Base-by-base conservation (phyloP, 208 protist species). In the Wallacemonas sp. region DNA sequence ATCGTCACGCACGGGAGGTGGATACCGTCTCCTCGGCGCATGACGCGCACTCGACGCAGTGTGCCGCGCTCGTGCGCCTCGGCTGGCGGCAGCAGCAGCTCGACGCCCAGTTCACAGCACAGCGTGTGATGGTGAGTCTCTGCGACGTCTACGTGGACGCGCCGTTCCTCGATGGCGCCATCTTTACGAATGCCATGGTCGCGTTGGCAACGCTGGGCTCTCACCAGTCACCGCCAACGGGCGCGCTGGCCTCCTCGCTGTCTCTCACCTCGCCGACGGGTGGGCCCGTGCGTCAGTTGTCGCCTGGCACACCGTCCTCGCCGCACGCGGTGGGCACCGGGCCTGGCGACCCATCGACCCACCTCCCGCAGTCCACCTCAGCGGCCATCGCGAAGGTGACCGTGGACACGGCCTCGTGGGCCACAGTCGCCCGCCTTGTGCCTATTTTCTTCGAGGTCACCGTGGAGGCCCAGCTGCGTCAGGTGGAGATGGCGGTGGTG, bases 91-190 rank as follows among this genome's bases (percentile, higher is more conserved):
- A 19, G 21, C 34, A 68, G 37, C 60, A 61, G 13, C 46, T 66
- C 9, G 73, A 73, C 17, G 59, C 67, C 26, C 34, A 29, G 4
- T 60, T 70, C 63, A 38, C 89, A 19, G 42, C 37, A 1, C 68
- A 63, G 32, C 86, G 82, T 17, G 66, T 87, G 15, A 17, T 79
- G 22, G 63, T 89, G 3, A 65, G 71, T 37, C 70, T 90, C 29
- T 63, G 87, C 22, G 86, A 92, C 53, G 73, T 66, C 4, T 90
- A 88, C 63, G 33, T 92, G 3, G 39, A 77, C 0, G 81, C 78
- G 1, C 67, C 80, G 12, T 27, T 74, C 22, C 30, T 57, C 5
- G 50, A 57, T 9, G 13, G 3, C 9, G 13, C 50, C 4, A 32
- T n/a, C 0, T 57, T 57, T 19, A 3, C 13, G 0, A 4, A 3